phyloP scores from a whole-genome alignment of 768 basidiomycete species.

The Auricularia auricula-judae region DNA sequence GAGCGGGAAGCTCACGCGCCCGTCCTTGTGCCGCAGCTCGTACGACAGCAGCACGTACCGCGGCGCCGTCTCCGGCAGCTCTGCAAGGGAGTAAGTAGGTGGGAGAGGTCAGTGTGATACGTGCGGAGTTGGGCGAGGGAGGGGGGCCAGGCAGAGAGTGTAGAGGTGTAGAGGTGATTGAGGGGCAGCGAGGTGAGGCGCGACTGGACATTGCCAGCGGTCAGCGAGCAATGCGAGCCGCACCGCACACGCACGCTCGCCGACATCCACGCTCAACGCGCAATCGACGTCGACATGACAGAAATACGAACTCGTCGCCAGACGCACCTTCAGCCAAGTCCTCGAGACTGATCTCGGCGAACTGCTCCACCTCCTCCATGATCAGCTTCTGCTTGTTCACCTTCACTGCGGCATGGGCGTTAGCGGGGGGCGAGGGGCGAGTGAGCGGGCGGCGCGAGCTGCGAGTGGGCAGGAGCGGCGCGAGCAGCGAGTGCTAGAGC shows the following conservation, averaged over 20 bases:
- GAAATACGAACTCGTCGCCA: not conserved
- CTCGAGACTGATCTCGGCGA: conserved; percentile 64
- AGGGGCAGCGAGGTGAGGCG: too few species aligned
- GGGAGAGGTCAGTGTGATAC: too few species aligned
- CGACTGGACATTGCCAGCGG: too few species aligned
- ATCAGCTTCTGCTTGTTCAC: conserved; percentile 73
- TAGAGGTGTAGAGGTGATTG: too few species aligned
- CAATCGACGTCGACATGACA: too few species aligned
- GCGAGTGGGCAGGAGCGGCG: not conserved
- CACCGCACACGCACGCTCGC: too few species aligned
- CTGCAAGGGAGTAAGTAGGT: conserved; percentile 26
- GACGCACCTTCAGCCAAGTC: conserved; percentile 75
- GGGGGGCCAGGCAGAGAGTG: not conserved
- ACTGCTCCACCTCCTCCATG: conserved; percentile 78
- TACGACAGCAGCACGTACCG: conserved; percentile 80
- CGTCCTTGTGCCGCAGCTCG: conserved; percentile 69
- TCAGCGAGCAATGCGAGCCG: too few species aligned
- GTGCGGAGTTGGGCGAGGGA: not conserved
- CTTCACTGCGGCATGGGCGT: conserved; percentile 41
- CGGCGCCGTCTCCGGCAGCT: conserved; percentile 79
- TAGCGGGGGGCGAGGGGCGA: not conserved
- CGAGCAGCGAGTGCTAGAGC: not conserved
- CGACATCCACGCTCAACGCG: too few species aligned
- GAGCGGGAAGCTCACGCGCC: conserved; percentile 74
- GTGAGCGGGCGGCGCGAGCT: not conserved